Base-by-base conservation (phyloP, 2,329 filamentous ascomycete species). In the Fusarium neocosmosporiellum region DNA sequence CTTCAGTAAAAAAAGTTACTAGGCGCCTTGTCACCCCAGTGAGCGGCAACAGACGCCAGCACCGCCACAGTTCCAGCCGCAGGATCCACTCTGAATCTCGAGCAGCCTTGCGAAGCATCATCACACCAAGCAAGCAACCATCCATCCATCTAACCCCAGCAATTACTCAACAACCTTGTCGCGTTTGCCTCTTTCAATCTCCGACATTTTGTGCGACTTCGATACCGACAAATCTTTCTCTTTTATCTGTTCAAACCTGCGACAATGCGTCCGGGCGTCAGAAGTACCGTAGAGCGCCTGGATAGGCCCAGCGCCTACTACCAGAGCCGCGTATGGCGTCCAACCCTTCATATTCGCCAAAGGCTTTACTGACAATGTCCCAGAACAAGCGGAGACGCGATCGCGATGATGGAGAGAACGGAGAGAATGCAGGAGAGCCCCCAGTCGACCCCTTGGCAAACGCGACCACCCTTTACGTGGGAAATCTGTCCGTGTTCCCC, bases 301-400 rank as follows among this genome's bases (percentile, higher is more conserved):
- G 96, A 99, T 84, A 93, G 92, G 83, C 96, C 96, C 20, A 98
- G 96, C 81, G 95, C 96, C 78, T 99, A 99, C 85, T 98, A 95
- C 79, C 88, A 91, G 71, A 92, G 89, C 84, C 93, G 93, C 85
- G 96, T 97, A 85, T 81, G 86, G 80, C 71, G 31, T 41, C 48
- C 29, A 33, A 29, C 24, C 29, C 24, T n/a, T 29, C 27, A 59
- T 50, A 53, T 48, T 53, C 53, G 11, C 24, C 11, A 33, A 27
- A 8, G 31, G 11, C 46, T 41, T 11, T 20, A 43, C 62, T 73
- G 65, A 75, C 58, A 55, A 7, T 20, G 14, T 43, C 24, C 6
- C 78, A 94, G 90, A 93, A 93, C 83, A 95, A 94, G 84, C 91
- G 91, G 80, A 91, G 90, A 80, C 87, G 89, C 73, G 88, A 93